Evolutionary conservation across 1,284 basidiomycete genomes (phyloP), one percentile per base, ranked within the genome.

Genomic region (Austroboletus niveus): DNA sequence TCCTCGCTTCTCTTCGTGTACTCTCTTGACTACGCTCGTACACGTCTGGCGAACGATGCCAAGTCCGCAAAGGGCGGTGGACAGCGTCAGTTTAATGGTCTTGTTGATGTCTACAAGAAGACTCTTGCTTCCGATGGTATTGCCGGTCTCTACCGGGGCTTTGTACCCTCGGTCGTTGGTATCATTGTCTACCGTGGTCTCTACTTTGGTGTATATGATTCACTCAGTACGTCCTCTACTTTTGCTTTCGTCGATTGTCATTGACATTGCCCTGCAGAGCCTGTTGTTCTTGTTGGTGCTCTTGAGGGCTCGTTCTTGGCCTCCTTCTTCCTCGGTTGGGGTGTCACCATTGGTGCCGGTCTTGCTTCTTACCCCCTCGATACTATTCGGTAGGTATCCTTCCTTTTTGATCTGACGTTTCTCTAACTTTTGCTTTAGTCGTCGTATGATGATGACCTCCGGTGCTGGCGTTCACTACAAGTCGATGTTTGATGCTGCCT

Each of bases 141-240:
- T 66, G 85, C 82, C 57, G 91, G 91, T 78, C 88, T 96, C 66
- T 96, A 96, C 81, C 92, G 93, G 82, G 93, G 93, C 54, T 95
- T 96, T 75, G 83, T 94, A 54, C 94, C 93, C 59, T 96, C 94
- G 46, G 92, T 96, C 56, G 91, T 91, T 61, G 93, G 93, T 75
- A 96, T 96, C 76, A 84, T 96, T 62, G 94, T 96, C 65, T 96
- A 96, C 82, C 92, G 93, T 78, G 94, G 92, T 83, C 88, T 94
- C 65, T 92, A 93, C 81, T 94, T 94, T 68, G 92, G 92, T 88
- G 84, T 91, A 72, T 94, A 94, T 74, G 92, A 96, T 72, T 94
- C 93, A 36, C 83, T 93, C 64, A 93, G 89, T 91, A 68, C 55
- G 85, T 81, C 42, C 14, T 14, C 7, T 22, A 12, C n/a, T 36